A percentile compares a stretch with the other conserved stretches of the same genome.
Evolutionary conservation across 2,329 filamentous ascomycete species (phyloP).

Genomic region (Colletotrichum musicola): DNA sequence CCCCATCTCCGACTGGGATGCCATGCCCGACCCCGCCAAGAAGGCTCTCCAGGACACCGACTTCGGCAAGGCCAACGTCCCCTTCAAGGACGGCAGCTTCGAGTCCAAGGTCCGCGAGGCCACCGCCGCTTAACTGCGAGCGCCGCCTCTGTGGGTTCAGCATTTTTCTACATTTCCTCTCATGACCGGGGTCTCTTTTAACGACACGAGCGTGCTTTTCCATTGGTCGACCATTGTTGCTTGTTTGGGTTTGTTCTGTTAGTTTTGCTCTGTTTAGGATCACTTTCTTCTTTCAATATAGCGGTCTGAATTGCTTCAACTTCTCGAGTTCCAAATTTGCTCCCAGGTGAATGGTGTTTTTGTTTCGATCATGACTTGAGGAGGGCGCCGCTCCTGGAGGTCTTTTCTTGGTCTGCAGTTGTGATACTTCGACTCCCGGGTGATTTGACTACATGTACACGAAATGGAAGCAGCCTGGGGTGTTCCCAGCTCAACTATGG

Average conservation of each 20-base stretch:
- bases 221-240: conserved; percentile 11
- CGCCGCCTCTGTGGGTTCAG: background rate
- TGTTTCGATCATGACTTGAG: background rate
- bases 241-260: conserved; percentile 4
- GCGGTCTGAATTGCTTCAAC: conserved; percentile 1
- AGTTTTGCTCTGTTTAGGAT: background rate
- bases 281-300: background rate
- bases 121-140: background rate
- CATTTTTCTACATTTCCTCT: conserved; percentile 25
- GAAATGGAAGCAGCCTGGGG: too few relatives aligned
- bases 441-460: too few relatives aligned
- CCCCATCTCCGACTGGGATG: conserved; percentile 59
- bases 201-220: conserved; percentile 1
- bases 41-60: conserved; percentile 52
- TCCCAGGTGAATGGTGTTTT: background rate
- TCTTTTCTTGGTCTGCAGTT: too few relatives aligned
- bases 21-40: conserved; percentile 48
- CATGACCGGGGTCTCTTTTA: conserved; percentile 1
- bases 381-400: too few relatives aligned
- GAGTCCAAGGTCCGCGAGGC: conserved; percentile 14
- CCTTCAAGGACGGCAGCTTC: conserved; percentile 52
- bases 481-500: too few relatives aligned
- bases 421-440: too few relatives aligned
- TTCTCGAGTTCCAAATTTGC: background rate
- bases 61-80: conserved; percentile 57